Conservation (phyloP, 2,329 filamentous ascomycete species). For the Fusarium penzigii region DNA sequence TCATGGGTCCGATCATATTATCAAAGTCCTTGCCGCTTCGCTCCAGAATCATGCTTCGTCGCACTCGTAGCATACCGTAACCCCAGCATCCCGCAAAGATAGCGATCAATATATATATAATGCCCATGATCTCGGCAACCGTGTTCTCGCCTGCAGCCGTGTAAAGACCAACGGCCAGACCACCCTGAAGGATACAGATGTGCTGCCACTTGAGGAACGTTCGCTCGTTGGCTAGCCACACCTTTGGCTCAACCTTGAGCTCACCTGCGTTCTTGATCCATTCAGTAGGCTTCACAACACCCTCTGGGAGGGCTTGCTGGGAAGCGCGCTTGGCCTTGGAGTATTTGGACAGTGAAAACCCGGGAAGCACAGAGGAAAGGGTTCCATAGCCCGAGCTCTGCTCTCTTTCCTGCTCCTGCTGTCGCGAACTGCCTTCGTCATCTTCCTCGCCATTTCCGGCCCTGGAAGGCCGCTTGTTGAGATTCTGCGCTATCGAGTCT, state of each 20-base stretch:
- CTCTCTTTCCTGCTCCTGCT: slow-evolving; percentile 31
- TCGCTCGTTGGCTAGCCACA: slow-evolving; percentile 97
- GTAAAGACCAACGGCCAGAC: slow-evolving; percentile 80
- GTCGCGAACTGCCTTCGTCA: slow-evolving; percentile 39
- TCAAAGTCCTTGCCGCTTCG: slow-evolving; percentile 93
- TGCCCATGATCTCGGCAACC: slow-evolving; percentile 76
- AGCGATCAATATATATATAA: slow-evolving; percentile 80
- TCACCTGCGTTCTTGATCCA: slow-evolving; percentile 96
- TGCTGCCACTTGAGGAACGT: slow-evolving; percentile 99
- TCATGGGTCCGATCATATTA: slow-evolving; percentile 78
- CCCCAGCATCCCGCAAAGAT: slow-evolving; percentile 86
- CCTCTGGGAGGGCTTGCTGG: slow-evolving; percentile 68
- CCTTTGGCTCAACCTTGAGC: slow-evolving; percentile 92
- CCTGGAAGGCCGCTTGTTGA: slow-evolving; percentile 28
- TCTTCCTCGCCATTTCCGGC: slow-evolving; percentile 34
- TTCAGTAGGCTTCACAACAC: slow-evolving; percentile 78
- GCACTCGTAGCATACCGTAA: slow-evolving; percentile 75
- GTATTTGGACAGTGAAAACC: slow-evolving; percentile 80
- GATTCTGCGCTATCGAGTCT: slow-evolving; percentile 33
- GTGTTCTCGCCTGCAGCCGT: slow-evolving; percentile 81
- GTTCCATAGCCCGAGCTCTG: slow-evolving; percentile 56
- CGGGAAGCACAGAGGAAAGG: slow-evolving; percentile 74
- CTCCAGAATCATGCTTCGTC: slow-evolving; percentile 77
- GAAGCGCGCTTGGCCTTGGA: slow-evolving; percentile 56
- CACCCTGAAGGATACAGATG: slow-evolving; percentile 83